Percentiles rank a stretch among this genome's conserved stretches.
Evolutionary conservation across 768 basidiomycete genomes (phyloP).

Genomic region (Pisolithus tinctorius): DNA sequence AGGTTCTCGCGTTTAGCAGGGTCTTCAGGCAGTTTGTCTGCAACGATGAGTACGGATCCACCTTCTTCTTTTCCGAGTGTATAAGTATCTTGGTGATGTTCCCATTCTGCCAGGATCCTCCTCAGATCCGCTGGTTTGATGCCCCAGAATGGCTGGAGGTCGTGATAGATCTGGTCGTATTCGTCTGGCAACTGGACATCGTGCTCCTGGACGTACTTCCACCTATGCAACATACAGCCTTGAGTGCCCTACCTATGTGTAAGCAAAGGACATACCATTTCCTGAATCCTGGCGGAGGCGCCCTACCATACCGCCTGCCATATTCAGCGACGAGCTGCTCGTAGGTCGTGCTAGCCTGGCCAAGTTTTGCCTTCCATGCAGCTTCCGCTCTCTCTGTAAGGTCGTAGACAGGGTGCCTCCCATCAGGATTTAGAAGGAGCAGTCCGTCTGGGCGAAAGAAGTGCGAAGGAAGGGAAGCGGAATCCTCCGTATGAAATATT

Average conservation of each 20-base stretch:
- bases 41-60: conserved; percentile 9
- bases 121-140: conserved; percentile 29
- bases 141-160: conserved; percentile 40
- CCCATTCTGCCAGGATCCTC: conserved; percentile 21
- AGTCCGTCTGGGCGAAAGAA: conserved; percentile 26
- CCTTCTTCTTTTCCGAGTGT: conserved; percentile 27
- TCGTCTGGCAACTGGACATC: conserved; percentile 47
- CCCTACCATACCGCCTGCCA: conserved; percentile 27
- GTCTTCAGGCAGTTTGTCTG: conserved; percentile 8
- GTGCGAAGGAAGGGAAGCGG: conserved; percentile 27
- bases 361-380: conserved; percentile 33
- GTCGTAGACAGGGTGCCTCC: conserved; percentile 39
- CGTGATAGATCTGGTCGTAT: conserved; percentile 43
- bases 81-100: conserved; percentile 27
- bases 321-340: conserved; percentile 36
- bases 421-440: conserved; percentile 30
- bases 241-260: background rate
- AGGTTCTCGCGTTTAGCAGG: background rate
- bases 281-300: conserved; percentile 40
- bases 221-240: conserved; percentile 23
- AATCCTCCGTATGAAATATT: background rate
- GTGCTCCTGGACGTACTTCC: conserved; percentile 39
- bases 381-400: conserved; percentile 32
- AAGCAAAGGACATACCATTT: conserved; percentile 31
- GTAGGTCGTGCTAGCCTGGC: conserved; percentile 31